phyloP scores from a whole-genome alignment of 768 basidiomycete genomes.

The Lactifluus hygrophoroides region DNA sequence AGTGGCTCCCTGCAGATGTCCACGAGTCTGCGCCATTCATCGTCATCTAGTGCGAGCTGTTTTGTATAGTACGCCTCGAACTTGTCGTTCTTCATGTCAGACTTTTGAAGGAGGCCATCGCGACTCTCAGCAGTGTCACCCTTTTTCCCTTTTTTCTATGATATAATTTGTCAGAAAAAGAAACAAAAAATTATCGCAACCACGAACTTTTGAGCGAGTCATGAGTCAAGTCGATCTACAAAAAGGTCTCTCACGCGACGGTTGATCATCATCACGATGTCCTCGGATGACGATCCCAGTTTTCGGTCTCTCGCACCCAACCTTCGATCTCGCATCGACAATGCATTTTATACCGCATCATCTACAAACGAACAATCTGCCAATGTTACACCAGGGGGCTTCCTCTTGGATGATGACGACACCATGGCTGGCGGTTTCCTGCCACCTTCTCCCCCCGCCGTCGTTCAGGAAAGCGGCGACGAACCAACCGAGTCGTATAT shows the following conservation, averaged over 20 bases:
- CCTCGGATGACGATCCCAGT: neutral
- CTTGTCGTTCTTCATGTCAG: slow-evolving; percentile 63
- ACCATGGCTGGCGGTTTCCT: slow-evolving; percentile 28
- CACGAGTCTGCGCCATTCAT: slow-evolving; percentile 75
- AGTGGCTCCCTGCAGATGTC: slow-evolving; percentile 57
- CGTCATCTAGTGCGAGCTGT: slow-evolving; percentile 61
- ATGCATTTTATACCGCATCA: slow-evolving; percentile 6
- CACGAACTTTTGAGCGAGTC: slow-evolving; percentile 14
- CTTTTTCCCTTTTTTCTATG: neutral
- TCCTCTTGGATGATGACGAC: slow-evolving; percentile 26
- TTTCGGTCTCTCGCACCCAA: neutral
- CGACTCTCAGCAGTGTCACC: slow-evolving; percentile 21
- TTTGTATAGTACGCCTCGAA: slow-evolving; percentile 62
- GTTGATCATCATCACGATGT: too few relatives aligned
- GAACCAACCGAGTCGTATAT: slow-evolving; percentile 29
- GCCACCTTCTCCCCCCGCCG: neutral
- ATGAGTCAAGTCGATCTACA: too few relatives aligned
- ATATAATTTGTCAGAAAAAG: neutral
- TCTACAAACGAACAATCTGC: neutral
- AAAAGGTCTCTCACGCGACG: too few relatives aligned
- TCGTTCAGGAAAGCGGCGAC: neutral
- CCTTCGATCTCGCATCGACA: slow-evolving; percentile 4
- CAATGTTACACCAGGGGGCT: slow-evolving; percentile 27
- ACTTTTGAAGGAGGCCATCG: slow-evolving; percentile 45
- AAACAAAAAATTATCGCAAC: too few relatives aligned